Base-by-base conservation (phyloP, 495 filamentous ascomycete species). In the Podospora tetraspora region DNA sequence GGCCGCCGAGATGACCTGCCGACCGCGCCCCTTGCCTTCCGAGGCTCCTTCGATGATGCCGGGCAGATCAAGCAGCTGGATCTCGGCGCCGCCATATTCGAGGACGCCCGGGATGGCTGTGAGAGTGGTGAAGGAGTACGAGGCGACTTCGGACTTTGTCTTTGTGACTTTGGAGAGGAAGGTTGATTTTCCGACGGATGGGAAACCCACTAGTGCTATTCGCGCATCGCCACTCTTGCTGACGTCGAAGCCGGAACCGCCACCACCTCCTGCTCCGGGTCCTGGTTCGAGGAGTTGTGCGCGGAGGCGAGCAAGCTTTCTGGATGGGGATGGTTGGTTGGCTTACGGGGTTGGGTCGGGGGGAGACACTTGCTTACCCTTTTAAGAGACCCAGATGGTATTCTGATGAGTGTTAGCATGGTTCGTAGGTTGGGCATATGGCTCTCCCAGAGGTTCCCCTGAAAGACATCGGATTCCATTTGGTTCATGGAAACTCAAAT, bases 101-200 rank as follows among this genome's bases (percentile, higher is more conserved):
- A 99, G 84, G 10, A 99, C 96, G 70, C 96, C 96, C 16, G 96
- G 96, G 69, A 99, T 99, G 16, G 96, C 96, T 2, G 96, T 99
- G 25, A 99, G 83, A 0, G 96, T 99, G 6, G 96, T 99, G 87
- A 99, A 99, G 66, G 93, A 90, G 79, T 99, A 99, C 0, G 95
- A 90, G 3, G 96, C 96, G 34, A 97, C 92, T 78, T 97, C 95
- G 70, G 92, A 95, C 78, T 93, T 96, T 29, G 96, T 99, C 79
- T 97, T 98, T 66, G 96, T 99, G 80, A 99, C 97, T 76, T 99
- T 98, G 67, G 96, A 97, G 30, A 99, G 80, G 74, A 99, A 97
- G 0, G 96, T 99, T 10, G 96, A 99, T 81, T 99, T 99, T 74
- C 96, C 96, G 59, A 99, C 96, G 1, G 96, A 99, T 0, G 96